phyloP scores from a whole-genome alignment of 164 flowering plant species.

The Umbilicus rupestris region DNA sequence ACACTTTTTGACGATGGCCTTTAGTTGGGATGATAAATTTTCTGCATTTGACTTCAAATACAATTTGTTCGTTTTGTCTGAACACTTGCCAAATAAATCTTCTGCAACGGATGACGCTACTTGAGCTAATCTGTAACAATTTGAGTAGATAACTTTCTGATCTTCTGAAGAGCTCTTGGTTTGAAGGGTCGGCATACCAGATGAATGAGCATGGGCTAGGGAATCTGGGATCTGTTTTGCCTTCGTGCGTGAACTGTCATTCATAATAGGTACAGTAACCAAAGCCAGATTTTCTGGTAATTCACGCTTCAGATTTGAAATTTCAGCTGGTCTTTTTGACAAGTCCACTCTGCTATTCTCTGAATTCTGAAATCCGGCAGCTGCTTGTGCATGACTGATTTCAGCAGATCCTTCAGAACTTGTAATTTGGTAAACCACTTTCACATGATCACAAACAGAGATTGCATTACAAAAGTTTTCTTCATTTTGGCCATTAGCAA shows the following conservation, averaged over 20 bases:
- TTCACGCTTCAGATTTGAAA: background rate
- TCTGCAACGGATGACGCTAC: constrained; percentile 49
- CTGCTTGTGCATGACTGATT: background rate
- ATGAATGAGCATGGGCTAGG: constrained; percentile 11
- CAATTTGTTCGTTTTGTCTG: constrained; percentile 27
- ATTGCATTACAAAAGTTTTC: constrained; percentile 10
- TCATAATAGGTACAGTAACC: background rate
- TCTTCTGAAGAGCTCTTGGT: constrained; percentile 14
- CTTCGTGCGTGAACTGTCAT: constrained; percentile 2
- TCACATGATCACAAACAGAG: constrained; percentile 15
- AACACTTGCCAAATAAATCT: constrained; percentile 37
- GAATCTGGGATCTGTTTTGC: constrained; percentile 16
- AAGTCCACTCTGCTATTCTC: background rate
- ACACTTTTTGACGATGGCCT: constrained; percentile 38
- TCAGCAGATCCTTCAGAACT: constrained; percentile 5
- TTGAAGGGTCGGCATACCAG: constrained; percentile 13
- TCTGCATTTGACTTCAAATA: constrained; percentile 41
- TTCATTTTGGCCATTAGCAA: constrained; percentile 18
- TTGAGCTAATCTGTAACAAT: constrained; percentile 61
- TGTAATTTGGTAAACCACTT: constrained; percentile 14
- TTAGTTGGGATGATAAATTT: constrained; percentile 45
- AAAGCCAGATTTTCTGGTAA: background rate
- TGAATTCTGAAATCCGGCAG: background rate
- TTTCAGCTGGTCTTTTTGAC: background rate
- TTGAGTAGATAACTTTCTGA: constrained; percentile 37